Percentiles rank a stretch among this genome's conserved stretches.
Conservation (phyloP, 1,139 yeast genomes). For the Debaryomycetaceae sp. region DNA sequence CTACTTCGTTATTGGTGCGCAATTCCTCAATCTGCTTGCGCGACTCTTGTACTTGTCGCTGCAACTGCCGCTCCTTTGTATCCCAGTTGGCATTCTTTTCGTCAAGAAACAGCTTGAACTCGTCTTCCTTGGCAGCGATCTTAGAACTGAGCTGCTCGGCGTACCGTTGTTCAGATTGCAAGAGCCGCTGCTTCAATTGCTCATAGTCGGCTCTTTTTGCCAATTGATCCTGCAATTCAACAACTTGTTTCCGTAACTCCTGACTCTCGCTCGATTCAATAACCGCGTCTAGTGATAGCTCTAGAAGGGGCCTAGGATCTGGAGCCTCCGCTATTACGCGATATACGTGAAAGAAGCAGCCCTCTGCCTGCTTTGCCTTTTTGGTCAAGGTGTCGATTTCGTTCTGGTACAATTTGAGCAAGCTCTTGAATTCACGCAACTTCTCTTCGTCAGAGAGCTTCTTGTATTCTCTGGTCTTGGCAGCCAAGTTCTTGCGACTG, state of each 20-base stretch:
- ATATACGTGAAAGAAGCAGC: slow-evolving; percentile 63
- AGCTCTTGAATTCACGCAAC: slow-evolving; percentile 48
- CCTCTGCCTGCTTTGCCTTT: slow-evolving; percentile 66
- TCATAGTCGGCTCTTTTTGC: slow-evolving; percentile 70
- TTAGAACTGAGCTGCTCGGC: slow-evolving; percentile 39
- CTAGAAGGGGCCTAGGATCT: slow-evolving; percentile 78
- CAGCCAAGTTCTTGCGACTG: slow-evolving; percentile 66
- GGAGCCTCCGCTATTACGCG: slow-evolving; percentile 80
- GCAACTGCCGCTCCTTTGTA: slow-evolving; percentile 35
- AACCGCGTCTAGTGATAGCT: slow-evolving; percentile 62
- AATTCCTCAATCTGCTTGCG: slow-evolving; percentile 44
- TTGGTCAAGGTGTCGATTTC: slow-evolving; percentile 79
- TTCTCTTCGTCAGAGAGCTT: slow-evolving; percentile 60
- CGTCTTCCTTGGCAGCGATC: slow-evolving; percentile 51
- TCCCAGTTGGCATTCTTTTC: slow-evolving; percentile 57
- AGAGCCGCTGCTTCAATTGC: slow-evolving; percentile 50
- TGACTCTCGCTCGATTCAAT: slow-evolving; percentile 45
- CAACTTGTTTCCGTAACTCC: slow-evolving; percentile 42
- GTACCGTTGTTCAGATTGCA: slow-evolving; percentile 47
- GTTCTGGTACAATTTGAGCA: slow-evolving; percentile 75
- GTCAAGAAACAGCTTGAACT: slow-evolving; percentile 44
- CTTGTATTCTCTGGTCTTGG: slow-evolving; percentile 73
- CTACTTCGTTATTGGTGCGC: slow-evolving; percentile 44
- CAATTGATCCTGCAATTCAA: slow-evolving; percentile 47
- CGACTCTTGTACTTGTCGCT: slow-evolving; percentile 33